These are phyloP conservation scores for Didymella pinodella DNA, from an alignment of 2,329 filamentous ascomycete species.

Conservation along the genomic window DNA sequence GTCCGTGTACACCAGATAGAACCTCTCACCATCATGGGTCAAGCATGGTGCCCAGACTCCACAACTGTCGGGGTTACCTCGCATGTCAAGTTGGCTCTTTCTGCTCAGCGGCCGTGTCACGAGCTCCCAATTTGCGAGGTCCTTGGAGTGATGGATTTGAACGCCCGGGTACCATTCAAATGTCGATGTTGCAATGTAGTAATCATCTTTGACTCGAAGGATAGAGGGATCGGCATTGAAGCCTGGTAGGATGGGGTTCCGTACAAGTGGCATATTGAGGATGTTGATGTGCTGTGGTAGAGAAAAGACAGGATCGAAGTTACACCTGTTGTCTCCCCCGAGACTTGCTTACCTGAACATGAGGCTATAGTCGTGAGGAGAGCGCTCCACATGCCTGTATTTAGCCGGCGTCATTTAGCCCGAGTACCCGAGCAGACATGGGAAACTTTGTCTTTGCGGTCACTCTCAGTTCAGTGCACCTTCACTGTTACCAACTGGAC, in stretches of 20 bases:
- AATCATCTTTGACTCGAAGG: slow-evolving; percentile 59
- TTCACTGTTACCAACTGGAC: neutral
- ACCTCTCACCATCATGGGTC: slow-evolving; percentile 66
- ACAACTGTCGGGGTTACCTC: slow-evolving; percentile 61
- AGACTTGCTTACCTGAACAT: slow-evolving; percentile 14
- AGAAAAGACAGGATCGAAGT: neutral
- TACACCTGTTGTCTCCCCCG: slow-evolving; percentile 1
- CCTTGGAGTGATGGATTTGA: slow-evolving; percentile 66
- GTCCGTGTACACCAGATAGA: slow-evolving; percentile 71
- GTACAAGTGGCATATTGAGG: slow-evolving; percentile 41
- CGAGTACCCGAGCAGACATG: slow-evolving; percentile 6
- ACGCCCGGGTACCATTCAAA: slow-evolving; percentile 70
- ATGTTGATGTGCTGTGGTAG: neutral
- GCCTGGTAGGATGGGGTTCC: slow-evolving; percentile 64
- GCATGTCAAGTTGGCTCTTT: slow-evolving; percentile 61
- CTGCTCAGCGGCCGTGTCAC: slow-evolving; percentile 62
- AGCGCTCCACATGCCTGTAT: slow-evolving; percentile 8
- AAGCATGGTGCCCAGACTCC: slow-evolving; percentile 72
- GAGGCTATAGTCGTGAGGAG: slow-evolving; percentile 23
- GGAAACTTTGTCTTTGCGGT: neutral
- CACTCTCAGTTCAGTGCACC: neutral
- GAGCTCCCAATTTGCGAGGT: slow-evolving; percentile 62
- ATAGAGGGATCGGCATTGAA: slow-evolving; percentile 71
- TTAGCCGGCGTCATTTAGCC: slow-evolving; percentile 21
- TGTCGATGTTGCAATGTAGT: slow-evolving; percentile 67